Evolutionary conservation across 2,329 filamentous ascomycete genomes (phyloP), one percentile per base, ranked within the genome.

Genomic region (Colletotrichum filicis): DNA sequence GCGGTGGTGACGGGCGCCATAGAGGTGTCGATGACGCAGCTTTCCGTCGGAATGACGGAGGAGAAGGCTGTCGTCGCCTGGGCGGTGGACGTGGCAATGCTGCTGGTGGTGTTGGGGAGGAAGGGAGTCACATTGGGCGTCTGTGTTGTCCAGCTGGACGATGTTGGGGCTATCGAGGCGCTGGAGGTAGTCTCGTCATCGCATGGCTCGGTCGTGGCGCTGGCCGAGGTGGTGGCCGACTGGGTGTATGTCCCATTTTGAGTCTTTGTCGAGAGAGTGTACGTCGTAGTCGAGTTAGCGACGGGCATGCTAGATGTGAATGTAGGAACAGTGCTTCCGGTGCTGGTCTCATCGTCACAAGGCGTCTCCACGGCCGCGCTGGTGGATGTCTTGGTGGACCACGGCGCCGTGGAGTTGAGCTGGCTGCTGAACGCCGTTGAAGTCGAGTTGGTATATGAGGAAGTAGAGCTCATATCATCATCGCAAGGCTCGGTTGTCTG

Each of bases 21-120:
- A 56, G 79, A 74, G 26, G 81, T 80, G 74, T 83, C 80, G 67
- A 83, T 83, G 68, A 82, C 72, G 67, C 75, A 78, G 35, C 69
- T 74, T 49, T 72, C 68, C 8, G 74, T 67, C 5, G 30, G 32
- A 11, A 49, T 35, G 14, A 22, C n/a, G 14, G 56, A 53, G 16
- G 22, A 52, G n/a, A 49, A 26, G 7, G 22, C 26, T 14, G 32
- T 73, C 55, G 75, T 75, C 24, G 69, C 67, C 16, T 67, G 71
- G 53, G 32, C 19, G 19, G 42, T 63, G 62, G 66, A 37, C 30
- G 52, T 16, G 32, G 46, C 37, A 53, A 46, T 30, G 42, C 30
- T 46, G 52, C 28, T 66, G 26, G 49, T 32, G 57, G 53, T 32
- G 52, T 35, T 42, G 28, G 46, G 28, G 66, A 65, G 56, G 62